Evolutionary conservation across 2,329 filamentous ascomycete species (phyloP).

Genomic region (Berkeleyomyces rouxiae): DNA sequence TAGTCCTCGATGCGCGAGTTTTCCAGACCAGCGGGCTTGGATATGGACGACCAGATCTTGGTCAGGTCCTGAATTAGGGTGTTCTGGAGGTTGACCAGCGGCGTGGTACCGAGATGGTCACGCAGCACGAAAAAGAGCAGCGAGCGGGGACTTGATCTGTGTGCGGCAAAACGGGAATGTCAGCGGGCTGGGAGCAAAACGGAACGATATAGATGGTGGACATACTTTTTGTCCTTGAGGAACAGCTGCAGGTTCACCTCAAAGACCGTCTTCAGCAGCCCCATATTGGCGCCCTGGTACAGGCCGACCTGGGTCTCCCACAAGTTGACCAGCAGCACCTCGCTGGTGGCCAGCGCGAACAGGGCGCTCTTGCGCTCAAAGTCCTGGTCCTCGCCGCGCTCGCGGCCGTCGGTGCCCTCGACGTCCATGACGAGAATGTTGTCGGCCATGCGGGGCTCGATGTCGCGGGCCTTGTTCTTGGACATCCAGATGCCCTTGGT

Average conservation of each 20-base stretch:
- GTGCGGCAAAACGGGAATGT: neutral
- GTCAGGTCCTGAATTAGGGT: constrained; percentile 81
- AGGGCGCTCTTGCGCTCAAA: constrained; percentile 97
- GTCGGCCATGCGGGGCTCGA: constrained; percentile 59
- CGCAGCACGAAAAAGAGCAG: constrained; percentile 97
- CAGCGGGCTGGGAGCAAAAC: neutral
- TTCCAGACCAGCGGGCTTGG: constrained; percentile 80
- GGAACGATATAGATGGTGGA: constrained; percentile 21
- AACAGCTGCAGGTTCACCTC: constrained; percentile 97
- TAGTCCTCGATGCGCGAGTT: constrained; percentile 86
- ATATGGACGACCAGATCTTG: constrained; percentile 83
- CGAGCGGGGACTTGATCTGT: constrained; percentile 58
- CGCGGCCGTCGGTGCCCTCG: constrained; percentile 89
- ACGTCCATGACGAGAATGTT: constrained; percentile 99
- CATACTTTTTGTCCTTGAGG: constrained; percentile 70
- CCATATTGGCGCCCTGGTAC: constrained; percentile 99
- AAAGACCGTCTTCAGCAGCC: constrained; percentile 92
- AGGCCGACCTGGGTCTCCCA: constrained; percentile 98
- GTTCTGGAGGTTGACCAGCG: constrained; percentile 73
- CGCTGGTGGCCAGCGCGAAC: constrained; percentile 91
- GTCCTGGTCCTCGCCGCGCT: constrained; percentile 94
- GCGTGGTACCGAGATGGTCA: constrained; percentile 86
- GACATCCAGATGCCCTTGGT: constrained; percentile 99
- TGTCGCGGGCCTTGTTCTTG: constrained; percentile 62
- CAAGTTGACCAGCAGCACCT: constrained; percentile 95